Evolutionary conservation across 352 stramenopile species (phyloP).

Genomic region (Pythium monospermum): DNA sequence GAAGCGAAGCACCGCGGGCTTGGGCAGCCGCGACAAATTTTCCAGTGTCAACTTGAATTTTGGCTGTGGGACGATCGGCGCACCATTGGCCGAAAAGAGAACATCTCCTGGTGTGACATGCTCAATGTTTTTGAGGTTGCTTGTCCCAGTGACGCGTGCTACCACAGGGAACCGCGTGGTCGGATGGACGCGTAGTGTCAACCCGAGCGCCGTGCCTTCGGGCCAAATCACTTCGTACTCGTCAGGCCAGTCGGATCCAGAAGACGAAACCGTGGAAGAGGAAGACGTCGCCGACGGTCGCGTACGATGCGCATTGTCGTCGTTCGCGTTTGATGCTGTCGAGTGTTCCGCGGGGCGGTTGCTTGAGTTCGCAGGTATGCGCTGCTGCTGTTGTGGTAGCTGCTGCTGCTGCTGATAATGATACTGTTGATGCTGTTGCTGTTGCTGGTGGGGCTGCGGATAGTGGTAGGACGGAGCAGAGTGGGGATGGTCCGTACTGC

Average conservation of each 20-base stretch:
- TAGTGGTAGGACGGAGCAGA: background rate
- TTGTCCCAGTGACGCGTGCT: conserved; percentile 34
- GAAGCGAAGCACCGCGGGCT: conserved; percentile 37
- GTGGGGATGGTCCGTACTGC: background rate
- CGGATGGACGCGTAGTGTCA: conserved; percentile 36
- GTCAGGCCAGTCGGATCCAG: conserved; percentile 13
- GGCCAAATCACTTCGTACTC: conserved; percentile 45
- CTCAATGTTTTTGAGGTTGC: conserved; percentile 41
- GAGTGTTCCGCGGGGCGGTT: conserved; percentile 8
- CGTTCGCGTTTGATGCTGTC: background rate
- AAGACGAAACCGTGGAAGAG: background rate
- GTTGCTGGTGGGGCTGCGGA: background rate
- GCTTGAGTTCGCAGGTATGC: too few species aligned
- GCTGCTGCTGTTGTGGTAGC: conserved; percentile 1
- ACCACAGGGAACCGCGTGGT: conserved; percentile 40
- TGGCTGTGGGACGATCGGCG: conserved; percentile 30
- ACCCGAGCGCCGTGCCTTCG: conserved; percentile 31
- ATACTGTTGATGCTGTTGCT: background rate
- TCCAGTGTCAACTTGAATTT: conserved; percentile 47
- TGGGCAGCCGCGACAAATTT: conserved; percentile 33
- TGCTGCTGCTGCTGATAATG: background rate
- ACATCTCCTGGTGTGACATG: conserved; percentile 36
- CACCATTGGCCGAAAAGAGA: conserved; percentile 35
- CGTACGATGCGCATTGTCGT: conserved; percentile 5
- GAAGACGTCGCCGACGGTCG: conserved; percentile 4